These are phyloP conservation scores for Phialophora macrospora DNA, from an alignment of 2,329 filamentous ascomycete species.

Conservation along the genomic window DNA sequence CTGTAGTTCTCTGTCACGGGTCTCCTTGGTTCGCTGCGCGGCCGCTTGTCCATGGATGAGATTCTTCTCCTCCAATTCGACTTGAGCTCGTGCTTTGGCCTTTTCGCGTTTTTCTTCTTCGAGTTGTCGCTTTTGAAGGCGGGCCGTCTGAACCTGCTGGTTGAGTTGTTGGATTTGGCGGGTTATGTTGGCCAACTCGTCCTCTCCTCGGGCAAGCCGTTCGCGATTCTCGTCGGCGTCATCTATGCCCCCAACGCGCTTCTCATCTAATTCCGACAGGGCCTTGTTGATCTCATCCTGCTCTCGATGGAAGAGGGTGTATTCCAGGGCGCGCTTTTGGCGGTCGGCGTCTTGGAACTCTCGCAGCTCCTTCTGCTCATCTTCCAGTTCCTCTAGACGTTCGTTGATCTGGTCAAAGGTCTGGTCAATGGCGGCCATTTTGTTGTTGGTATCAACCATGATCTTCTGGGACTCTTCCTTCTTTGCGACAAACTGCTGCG, in stretches of 20 bases:
- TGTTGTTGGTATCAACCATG: slow-evolving; percentile 95
- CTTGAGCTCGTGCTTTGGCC: slow-evolving; percentile 78
- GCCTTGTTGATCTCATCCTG: slow-evolving; percentile 77
- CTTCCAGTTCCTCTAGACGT: slow-evolving; percentile 84
- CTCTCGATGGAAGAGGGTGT: slow-evolving; percentile 89
- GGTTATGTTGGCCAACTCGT: slow-evolving; percentile 76
- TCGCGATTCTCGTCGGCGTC: slow-evolving; percentile 80
- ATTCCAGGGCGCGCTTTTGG: slow-evolving; percentile 88
- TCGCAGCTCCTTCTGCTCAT: slow-evolving; percentile 94
- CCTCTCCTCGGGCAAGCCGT: slow-evolving; percentile 76
- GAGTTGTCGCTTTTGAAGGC: slow-evolving; percentile 81
- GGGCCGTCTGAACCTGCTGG: slow-evolving; percentile 81
- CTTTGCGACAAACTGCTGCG: slow-evolving; percentile 92
- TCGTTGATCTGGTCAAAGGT: slow-evolving; percentile 90
- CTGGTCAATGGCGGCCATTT: slow-evolving; percentile 92
- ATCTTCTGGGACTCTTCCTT: slow-evolving; percentile 92
- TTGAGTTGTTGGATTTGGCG: slow-evolving; percentile 77
- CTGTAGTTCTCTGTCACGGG: slow-evolving; percentile 73
- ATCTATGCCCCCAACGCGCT: slow-evolving; percentile 79
- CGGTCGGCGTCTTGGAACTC: slow-evolving; percentile 94
- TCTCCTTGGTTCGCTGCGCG: slow-evolving; percentile 72
- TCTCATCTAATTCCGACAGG: slow-evolving; percentile 81
- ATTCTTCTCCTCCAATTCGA: slow-evolving; percentile 81
- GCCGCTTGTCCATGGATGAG: slow-evolving; percentile 81
- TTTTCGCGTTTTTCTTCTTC: slow-evolving; percentile 87